Evolutionary conservation across 1,284 basidiomycete species (phyloP).

Genomic region (Ganoderma multipileum): DNA sequence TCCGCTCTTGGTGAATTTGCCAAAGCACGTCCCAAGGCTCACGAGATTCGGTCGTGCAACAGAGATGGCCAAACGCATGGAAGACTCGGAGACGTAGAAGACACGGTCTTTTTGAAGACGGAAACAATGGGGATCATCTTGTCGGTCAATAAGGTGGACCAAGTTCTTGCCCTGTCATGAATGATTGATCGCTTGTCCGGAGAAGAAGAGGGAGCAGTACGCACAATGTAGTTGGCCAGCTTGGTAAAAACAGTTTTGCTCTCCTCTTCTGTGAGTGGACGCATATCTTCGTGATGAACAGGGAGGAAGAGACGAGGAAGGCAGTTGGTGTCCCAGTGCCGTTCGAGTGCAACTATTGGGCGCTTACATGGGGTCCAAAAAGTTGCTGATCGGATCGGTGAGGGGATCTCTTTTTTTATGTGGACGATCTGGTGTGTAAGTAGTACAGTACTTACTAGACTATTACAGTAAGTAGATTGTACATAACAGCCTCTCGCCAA

Average conservation of each 20-base stretch:
- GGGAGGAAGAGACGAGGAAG: neutral
- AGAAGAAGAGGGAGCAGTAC: conserved; percentile 35
- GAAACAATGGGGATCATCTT: conserved; percentile 91
- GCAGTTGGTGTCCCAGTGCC: no score
- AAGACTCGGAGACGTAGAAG: conserved; percentile 92
- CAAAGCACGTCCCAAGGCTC: conserved; percentile 95
- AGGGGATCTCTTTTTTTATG: conserved; percentile 16
- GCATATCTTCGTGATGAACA: conserved; percentile 53
- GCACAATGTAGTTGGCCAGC: conserved; percentile 89
- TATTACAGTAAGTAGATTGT: no score
- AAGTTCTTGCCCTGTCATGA: conserved; percentile 82
- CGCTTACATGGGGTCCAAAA: conserved; percentile 13
- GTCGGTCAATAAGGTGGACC: conserved; percentile 86
- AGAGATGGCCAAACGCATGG: conserved; percentile 93
- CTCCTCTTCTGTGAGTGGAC: conserved; percentile 87
- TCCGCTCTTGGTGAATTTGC: conserved; percentile 97
- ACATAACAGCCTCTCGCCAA: no score
- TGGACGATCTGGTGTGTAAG: no score
- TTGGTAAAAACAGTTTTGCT: conserved; percentile 90
- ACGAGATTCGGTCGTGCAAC: conserved; percentile 93
- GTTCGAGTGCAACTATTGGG: neutral
- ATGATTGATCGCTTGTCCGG: neutral
- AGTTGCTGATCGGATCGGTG: conserved; percentile 24
- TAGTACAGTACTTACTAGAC: no score
- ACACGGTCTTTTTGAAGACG: conserved; percentile 91